These are phyloP conservation scores for Gonapodya prolifera DNA, from an alignment of 192 early-diverging fungal genomes.

Conservation along the genomic window DNA sequence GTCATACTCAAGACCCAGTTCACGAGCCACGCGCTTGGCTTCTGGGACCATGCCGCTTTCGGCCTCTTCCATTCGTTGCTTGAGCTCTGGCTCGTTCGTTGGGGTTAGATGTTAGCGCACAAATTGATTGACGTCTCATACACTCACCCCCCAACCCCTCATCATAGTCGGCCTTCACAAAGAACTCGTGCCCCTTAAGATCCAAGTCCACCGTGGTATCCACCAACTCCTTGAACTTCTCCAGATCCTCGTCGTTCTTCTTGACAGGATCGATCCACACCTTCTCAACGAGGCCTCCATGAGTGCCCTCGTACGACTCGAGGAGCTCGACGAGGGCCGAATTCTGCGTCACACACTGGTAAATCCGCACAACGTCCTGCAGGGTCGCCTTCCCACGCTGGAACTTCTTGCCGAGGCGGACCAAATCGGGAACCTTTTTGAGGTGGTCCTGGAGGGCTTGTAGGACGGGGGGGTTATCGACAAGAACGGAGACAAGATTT, in stretches of 20 bases:
- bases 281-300: conserved; percentile 33
- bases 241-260: conserved; percentile 39
- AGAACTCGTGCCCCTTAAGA: conserved; percentile 67
- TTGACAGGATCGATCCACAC: conserved; percentile 36
- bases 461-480: conserved; percentile 47
- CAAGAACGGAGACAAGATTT: conserved; percentile 57
- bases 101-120: conserved; percentile 5
- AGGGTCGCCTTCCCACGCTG: conserved; percentile 61
- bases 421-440: conserved; percentile 76
- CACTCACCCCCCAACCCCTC: conserved; percentile 45
- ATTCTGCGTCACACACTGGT: conserved; percentile 68
- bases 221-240: conserved; percentile 63
- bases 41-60: conserved; percentile 44
- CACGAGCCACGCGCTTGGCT: conserved; percentile 41
- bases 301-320: conserved; percentile 21
- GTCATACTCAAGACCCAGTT: conserved; percentile 61
- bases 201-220: conserved; percentile 83
- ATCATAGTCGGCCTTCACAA: conserved; percentile 78
- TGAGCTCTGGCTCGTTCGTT: conserved; percentile 24
- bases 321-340: conserved; percentile 51
- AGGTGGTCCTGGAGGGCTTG: conserved; percentile 56
- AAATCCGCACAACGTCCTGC: conserved; percentile 75
- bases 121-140: conserved; percentile 9
- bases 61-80: conserved; percentile 34
- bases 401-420: conserved; percentile 74